Evolutionary conservation across 1,284 basidiomycete species (phyloP).

Genomic region (Porphyrellus sp.): DNA sequence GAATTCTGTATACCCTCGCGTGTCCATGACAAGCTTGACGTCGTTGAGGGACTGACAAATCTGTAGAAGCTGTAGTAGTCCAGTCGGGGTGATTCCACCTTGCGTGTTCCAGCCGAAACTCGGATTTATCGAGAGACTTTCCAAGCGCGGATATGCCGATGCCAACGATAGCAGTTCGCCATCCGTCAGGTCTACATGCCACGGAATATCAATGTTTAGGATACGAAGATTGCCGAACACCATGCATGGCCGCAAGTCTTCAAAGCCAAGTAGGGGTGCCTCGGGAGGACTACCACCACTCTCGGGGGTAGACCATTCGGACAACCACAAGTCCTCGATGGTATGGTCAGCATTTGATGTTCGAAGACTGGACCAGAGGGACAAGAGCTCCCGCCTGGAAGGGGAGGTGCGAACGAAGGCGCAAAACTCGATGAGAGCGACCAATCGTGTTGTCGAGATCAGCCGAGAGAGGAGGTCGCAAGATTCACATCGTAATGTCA

Average conservation of each 20-base stretch:
- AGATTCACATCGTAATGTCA: not conserved
- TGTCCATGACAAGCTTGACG: no score
- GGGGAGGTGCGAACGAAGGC: not conserved
- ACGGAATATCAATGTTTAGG: not conserved
- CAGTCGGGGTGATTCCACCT: not conserved
- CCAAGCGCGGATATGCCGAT: not conserved
- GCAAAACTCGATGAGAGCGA: not conserved
- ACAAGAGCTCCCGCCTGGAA: not conserved
- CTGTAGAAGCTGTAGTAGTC: not conserved
- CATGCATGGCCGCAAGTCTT: not conserved
- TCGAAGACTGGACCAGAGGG: not conserved
- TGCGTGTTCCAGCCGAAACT: not conserved
- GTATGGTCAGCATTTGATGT: not conserved
- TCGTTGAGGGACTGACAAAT: no score
- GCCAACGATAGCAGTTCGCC: not conserved
- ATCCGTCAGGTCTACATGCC: not conserved
- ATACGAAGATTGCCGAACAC: not conserved
- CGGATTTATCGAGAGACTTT: not conserved
- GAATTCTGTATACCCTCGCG: no score
- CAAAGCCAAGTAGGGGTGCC: not conserved
- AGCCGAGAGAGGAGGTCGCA: not conserved
- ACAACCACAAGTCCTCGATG: not conserved
- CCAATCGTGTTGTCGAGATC: not conserved
- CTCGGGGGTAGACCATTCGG: not conserved
- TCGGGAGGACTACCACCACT: not conserved